Base-by-base conservation (phyloP, 768 basidiomycete species). In the Favolaschia claudopus region DNA sequence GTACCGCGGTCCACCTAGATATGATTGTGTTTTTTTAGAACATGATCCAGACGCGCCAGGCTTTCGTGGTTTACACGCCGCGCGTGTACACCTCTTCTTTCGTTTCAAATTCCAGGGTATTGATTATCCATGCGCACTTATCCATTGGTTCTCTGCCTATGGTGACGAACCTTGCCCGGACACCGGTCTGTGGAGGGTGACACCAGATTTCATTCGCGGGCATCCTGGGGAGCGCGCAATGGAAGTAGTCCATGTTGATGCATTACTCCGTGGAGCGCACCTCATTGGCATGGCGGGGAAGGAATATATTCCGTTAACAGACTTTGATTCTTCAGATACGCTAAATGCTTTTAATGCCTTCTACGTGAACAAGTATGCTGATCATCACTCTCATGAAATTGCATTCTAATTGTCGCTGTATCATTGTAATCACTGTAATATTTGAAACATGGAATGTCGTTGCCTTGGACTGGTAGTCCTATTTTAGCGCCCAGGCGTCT, bases 121-220 rank as follows among this genome's bases (percentile, higher is more conserved):
- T 7, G 22, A 27, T 1, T 71, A 69, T 48, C 69, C 68, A n/a
- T 75, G 70, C 39, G 70, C 70, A 0, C 49, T 74, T 4, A 64
- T 74, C 4, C 40, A 67, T 13, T 74, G 74, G 74, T 74, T 70
- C 37, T 43, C 46, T 9, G 15, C 33, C 14, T 22, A 53, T 3
- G 48, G 48, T 0, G 55, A 63, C 12, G 33, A 28, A 4, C 73
- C 74, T 2, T 62, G 69, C 46, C 22, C 34, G 1, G 47, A 62
- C 4, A 72, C 70, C 12, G 67, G 71, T 2, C 58, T 71, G 57
- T 72, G 70, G 70, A 58, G 69, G 36, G 69, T 73, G 1, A 40
- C 58, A 29, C 72, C 70, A 1, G 65, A 70, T 17, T 56, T 25
- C 1, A 9, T 33, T 15, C 48, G 36, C 7, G 45, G 53, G 39